Conservation (phyloP, 805 yeast genomes). For the Lachancea waltii region DNA sequence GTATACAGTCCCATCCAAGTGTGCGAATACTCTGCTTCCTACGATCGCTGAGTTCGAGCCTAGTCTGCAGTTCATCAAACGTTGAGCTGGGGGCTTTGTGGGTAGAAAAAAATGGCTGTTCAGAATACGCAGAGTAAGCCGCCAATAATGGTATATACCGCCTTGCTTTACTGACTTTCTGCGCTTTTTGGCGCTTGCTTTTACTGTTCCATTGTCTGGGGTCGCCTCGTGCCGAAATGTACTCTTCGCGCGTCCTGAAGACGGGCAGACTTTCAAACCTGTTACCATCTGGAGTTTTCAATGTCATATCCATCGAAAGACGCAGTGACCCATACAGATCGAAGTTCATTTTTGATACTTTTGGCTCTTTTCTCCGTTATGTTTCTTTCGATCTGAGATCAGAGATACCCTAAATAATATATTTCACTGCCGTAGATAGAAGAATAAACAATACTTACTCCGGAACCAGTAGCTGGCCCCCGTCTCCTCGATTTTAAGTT, state of each 20-base stretch:
- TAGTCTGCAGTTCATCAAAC: constrained; percentile 20
- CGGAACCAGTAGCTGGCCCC: neutral
- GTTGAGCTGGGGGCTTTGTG: constrained; percentile 6
- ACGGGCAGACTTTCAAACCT: neutral
- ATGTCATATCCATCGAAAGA: neutral
- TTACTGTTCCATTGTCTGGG: constrained; percentile 3
- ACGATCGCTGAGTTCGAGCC: constrained; percentile 13
- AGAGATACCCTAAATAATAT: no score
- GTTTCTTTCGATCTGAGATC: no score
- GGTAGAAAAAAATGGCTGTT: constrained; percentile 16
- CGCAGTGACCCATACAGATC: neutral
- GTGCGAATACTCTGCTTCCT: constrained; percentile 31
- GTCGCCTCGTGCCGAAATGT: constrained; percentile 3
- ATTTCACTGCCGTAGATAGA: no score
- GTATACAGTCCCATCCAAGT: constrained; percentile 43
- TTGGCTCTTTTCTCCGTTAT: neutral
- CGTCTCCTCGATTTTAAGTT: neutral
- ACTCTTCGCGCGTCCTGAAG: constrained; percentile 10
- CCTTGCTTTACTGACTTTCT: neutral
- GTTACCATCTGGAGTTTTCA: neutral
- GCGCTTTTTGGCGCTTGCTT: neutral
- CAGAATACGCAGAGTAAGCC: constrained; percentile 21
- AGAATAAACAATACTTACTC: neutral
- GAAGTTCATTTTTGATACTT: neutral
- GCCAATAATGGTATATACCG: constrained; percentile 18